These are phyloP conservation scores for Boletus vermiculosoides DNA, from an alignment of 768 basidiomycete genomes.

Conservation along the genomic window DNA sequence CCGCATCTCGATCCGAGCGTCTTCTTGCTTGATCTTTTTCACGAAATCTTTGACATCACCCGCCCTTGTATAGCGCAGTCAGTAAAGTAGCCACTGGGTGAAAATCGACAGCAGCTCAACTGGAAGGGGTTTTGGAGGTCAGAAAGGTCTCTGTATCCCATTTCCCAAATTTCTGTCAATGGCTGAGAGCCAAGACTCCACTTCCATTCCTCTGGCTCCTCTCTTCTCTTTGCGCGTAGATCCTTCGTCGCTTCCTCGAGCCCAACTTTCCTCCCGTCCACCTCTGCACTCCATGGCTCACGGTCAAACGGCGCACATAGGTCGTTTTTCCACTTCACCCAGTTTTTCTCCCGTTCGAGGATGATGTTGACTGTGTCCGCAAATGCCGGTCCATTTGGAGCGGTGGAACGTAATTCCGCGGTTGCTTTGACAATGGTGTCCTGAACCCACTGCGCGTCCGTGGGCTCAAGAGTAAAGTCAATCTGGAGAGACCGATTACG, in stretches of 20 bases:
- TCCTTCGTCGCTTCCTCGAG: slow-evolving; percentile 62
- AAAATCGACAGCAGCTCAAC: slow-evolving; percentile 41
- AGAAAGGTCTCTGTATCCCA: slow-evolving; percentile 65
- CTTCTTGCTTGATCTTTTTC: slow-evolving; percentile 66
- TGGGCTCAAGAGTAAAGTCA: slow-evolving; percentile 71
- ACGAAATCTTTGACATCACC: slow-evolving; percentile 76
- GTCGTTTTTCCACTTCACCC: slow-evolving; percentile 89
- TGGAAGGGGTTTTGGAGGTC: slow-evolving; percentile 68
- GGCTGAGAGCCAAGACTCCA: slow-evolving; percentile 66
- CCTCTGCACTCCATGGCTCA: slow-evolving; percentile 54
- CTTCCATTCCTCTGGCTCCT: slow-evolving; percentile 59
- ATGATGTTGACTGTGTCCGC: slow-evolving; percentile 70
- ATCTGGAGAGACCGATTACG: slow-evolving; percentile 81
- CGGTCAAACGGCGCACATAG: slow-evolving; percentile 78
- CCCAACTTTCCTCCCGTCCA: slow-evolving; percentile 50
- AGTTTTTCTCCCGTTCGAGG: slow-evolving; percentile 82
- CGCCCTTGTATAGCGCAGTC: slow-evolving; percentile 41
- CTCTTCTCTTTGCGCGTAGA: slow-evolving; percentile 51
- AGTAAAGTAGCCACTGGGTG: background rate
- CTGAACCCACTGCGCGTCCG: slow-evolving; percentile 74
- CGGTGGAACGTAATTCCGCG: slow-evolving; percentile 64
- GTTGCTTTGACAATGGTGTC: slow-evolving; percentile 58
- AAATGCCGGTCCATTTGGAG: slow-evolving; percentile 75
- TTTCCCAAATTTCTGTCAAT: slow-evolving; percentile 79
- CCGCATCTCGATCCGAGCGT: slow-evolving; percentile 56